Conservation (phyloP, 2,329 filamentous ascomycete species). For the Nemania diffusa region DNA sequence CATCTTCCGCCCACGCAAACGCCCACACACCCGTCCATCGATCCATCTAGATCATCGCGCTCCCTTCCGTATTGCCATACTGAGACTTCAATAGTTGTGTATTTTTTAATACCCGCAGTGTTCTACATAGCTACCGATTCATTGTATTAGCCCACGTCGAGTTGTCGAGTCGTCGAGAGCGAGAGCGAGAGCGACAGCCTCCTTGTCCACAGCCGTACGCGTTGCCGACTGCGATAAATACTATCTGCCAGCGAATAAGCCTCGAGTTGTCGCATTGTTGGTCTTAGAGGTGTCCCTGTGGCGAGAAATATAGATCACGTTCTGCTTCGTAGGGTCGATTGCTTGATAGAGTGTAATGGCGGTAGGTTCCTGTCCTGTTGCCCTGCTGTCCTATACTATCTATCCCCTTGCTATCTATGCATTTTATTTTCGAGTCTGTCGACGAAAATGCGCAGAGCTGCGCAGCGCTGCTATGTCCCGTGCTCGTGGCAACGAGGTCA, state of each 20-base stretch:
- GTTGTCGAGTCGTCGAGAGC: not conserved
- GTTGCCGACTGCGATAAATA: slow-evolving; percentile 23
- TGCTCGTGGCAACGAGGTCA: not conserved
- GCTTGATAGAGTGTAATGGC: slow-evolving; percentile 38
- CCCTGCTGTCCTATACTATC: not conserved
- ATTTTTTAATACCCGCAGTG: slow-evolving; percentile 37
- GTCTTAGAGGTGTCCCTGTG: slow-evolving; percentile 6
- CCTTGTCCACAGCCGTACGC: slow-evolving; percentile 30
- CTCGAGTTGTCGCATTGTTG: slow-evolving; percentile 11
- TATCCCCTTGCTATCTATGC: not conserved
- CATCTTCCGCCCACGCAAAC: slow-evolving; percentile 29
- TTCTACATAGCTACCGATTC: slow-evolving; percentile 24
- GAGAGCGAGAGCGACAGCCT: slow-evolving; percentile 26
- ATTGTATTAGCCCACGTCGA: slow-evolving; percentile 23
- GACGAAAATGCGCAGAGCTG: slow-evolving; percentile 10
- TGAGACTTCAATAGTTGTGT: slow-evolving; percentile 37
- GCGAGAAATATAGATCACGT: slow-evolving; percentile 20
- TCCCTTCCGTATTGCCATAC: slow-evolving; percentile 7
- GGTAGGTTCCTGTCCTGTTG: slow-evolving; percentile 24
- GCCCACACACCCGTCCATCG: not conserved
- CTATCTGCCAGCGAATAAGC: not conserved
- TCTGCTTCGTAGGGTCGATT: slow-evolving; percentile 32
- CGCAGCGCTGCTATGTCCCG: slow-evolving; percentile 5
- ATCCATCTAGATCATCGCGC: slow-evolving; percentile 26
- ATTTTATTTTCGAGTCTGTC: not conserved